Base-by-base conservation (phyloP, 306 rosid genomes). In the Rosa multiflora region DNA sequence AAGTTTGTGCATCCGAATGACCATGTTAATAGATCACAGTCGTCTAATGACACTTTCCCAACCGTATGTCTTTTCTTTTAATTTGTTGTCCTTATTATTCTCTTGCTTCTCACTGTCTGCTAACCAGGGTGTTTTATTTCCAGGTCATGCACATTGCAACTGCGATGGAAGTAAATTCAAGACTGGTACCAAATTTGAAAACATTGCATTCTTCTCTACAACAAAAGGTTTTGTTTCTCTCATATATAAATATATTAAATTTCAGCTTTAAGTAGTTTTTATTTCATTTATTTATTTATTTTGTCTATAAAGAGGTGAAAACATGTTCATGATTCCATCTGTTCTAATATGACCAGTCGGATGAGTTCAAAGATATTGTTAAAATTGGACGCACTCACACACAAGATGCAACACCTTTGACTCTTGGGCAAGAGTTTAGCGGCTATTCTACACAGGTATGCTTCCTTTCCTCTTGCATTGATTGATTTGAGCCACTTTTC, bases 61-160 rank as follows among this genome's bases (percentile, higher is more conserved):
- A 91, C 99, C 49, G 99, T 96, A 89, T 88, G 92, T 13, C 8
- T 79, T 75, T 83, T 80, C 32, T 37, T 37, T 78, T 39, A 10
- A 67, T 73, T 40, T 10, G 37, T 71, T 23, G 8, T 70, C 29
- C 13, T 46, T 13, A 21, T 58, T 58, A 7, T 67, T 51, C 58
- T 55, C 55, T 67, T 67, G 12, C 18, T 55, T 47, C 26, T 49
- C 29, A 40, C n/a, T 39, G 26, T 76, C 40, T 75, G 56, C n/a
- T 14, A 21, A 78, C 20, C 35, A 8, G 23, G 26, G 61, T 70
- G 71, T 80, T 53, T n/a, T 72, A 39, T 70, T 70, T 73, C 73
- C 85, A 95, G 99, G 99, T 95, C 80, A 95, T 95, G 98, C 99
- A 95, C 86, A 95, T 95, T 77, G 99, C 99, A 5, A 93, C 98